Evolutionary conservation across 257 asterid genomes (phyloP), one percentile per base, ranked within the genome.

Genomic region (Cruciata laevipes): DNA sequence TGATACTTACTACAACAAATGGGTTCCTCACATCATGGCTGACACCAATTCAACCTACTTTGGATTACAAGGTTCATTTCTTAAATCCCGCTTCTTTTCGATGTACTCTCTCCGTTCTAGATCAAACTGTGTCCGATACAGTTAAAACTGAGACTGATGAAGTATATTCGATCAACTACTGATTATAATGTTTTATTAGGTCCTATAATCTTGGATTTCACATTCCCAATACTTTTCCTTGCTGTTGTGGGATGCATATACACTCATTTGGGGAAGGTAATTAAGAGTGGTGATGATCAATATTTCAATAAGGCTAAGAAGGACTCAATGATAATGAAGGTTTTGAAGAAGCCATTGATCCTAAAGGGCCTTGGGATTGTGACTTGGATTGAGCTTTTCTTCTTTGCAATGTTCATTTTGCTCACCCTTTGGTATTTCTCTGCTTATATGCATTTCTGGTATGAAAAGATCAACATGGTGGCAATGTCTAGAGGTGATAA

Each of bases 191-290:
- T 4, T n/a, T 8, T 37, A 66, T 20, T 80, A 90, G 97, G 97
- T 71, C 89, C 99, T 17, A 88, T 88, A 66, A 81, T 86, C 86
- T 70, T 94, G 89, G 93, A 86, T 84, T 94, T 90, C 83, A 90
- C 97, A 55, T 83, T 90, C 58, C 99, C 99, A 23, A 84, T 94
- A 25, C 37, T 94, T 85, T 91, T 90, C 85, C 88, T 94, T 75
- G 96, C 97, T 77, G 89, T 84, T 60, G 23, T 94, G 83, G 99
- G 99, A 27, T 94, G 97, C 53, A 23, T 90, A 1, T 94, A 94
- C 76, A 63, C 83, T 75, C 96, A 90, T 60, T 70, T 94, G 75
- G 96, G 93, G 68, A 85, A 82, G 80, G 77, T 53, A 65, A 67
- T 68, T 32, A 53, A 51, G 1, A 7, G 7, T 7, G 27, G 25